These are phyloP conservation scores for Thalia dealbata DNA, from an alignment of 176 grass and related monocot genomes.

Conservation along the genomic window DNA sequence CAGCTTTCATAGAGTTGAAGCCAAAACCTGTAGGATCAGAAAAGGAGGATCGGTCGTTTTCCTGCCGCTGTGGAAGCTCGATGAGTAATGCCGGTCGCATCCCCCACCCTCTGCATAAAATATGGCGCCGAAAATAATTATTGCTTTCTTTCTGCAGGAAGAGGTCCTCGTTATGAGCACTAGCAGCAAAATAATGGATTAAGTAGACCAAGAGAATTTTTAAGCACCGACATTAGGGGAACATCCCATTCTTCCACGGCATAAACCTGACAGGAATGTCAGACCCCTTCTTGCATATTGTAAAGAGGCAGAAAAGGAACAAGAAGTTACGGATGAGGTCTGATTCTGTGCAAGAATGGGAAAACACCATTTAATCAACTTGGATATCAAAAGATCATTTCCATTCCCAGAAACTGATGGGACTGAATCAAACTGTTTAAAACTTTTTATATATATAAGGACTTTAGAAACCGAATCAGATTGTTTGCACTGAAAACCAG, in stretches of 20 bases:
- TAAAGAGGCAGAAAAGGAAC: background rate
- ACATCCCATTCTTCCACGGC: conserved; percentile 1
- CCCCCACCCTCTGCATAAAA: background rate
- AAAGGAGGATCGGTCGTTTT: background rate
- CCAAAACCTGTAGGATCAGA: background rate
- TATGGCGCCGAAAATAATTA: background rate
- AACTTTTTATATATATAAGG: no score
- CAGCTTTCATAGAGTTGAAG: conserved; percentile 5
- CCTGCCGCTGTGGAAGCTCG: background rate
- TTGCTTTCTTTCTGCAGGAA: background rate
- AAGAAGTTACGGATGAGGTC: background rate
- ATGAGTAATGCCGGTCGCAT: background rate
- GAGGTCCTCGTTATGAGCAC: background rate
- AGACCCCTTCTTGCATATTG: background rate
- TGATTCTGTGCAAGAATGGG: no score
- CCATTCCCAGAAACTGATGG: background rate
- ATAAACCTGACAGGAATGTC: conserved; percentile 3
- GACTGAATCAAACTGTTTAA: no score
- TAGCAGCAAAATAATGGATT: conserved; percentile 5
- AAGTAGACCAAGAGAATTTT: conserved; percentile 4
- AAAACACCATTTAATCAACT: no score
- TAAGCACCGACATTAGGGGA: background rate
- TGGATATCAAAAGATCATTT: background rate
- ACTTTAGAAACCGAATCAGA: no score
- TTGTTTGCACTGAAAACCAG: no score